Evolutionary conservation across 2,329 filamentous ascomycete genomes (phyloP), one percentile per base, ranked within the genome.

Genomic region (Talaromyces marneffei): DNA sequence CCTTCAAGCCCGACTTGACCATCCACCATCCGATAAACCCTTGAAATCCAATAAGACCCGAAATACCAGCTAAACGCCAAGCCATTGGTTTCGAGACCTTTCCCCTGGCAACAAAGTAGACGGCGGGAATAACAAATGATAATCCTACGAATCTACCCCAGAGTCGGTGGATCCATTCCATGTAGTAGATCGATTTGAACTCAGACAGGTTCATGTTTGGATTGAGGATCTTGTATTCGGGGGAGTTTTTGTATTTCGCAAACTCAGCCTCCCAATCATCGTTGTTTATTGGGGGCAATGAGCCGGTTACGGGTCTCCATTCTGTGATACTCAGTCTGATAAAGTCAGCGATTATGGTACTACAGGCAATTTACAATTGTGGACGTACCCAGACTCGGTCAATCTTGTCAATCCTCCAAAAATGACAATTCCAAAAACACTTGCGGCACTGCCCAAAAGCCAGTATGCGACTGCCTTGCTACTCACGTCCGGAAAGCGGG

Each of bases 1-100:
- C 94, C 74, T 93, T 95, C 65, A 99, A 82, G 1, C 94, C 94
- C 10, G 90, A 95, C 77, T 95, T 95, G 68, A 99, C 94, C 94
- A 99, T 99, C 92, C 94, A 99, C 94, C 94, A 99, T 59, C 94
- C 94, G 65, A 99, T 87, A 70, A 94, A 85, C 48, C 94, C 94
- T 75, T 99, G 94, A 75, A 96, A 94, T 59, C 91, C 94, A 70
- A 99, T 97, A 68, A 97, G 81, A 54, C 83, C 85, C 46, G 91
- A 90, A 65, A 99, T 97, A 12, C 92, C 93, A 42, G 86, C 78
- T 14, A 99, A 82, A 65, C 90, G 88, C 68, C 81, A 74, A 16
- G 91, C 87, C 87, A 96, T 95, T 58, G 84, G 85, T 57, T 81
- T 82, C 25, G 90, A 89, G 50, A 97, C 92, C 64, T 86, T 85